Percentiles rank a stretch among this genome's conserved stretches.
phyloP scores from a whole-genome alignment of 345 rosid species.

The Tarenaya hassleriana region DNA sequence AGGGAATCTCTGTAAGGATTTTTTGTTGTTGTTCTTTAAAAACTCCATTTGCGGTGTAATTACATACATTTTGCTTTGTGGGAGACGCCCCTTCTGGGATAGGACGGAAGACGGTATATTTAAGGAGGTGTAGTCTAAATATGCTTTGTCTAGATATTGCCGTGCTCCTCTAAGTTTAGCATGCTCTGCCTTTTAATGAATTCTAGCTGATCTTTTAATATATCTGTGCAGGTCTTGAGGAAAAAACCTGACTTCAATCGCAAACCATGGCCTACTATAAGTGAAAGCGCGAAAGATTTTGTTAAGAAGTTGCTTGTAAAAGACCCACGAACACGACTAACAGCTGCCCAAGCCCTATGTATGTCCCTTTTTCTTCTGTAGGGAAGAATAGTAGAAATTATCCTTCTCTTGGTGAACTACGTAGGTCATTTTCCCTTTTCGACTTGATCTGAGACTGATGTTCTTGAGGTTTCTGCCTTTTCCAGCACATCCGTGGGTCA shows the following conservation, averaged over 20 bases:
- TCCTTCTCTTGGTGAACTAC: too few species aligned
- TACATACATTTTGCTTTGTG: too few species aligned
- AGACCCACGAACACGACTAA: conserved; percentile 83
- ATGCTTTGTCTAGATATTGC: too few species aligned
- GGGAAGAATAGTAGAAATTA: background rate
- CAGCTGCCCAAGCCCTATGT: conserved; percentile 98
- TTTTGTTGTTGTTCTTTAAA: too few species aligned
- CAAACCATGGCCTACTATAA: conserved; percentile 91
- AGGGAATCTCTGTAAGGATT: too few species aligned
- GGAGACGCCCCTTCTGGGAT: conserved; percentile 99
- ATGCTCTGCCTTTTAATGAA: background rate
- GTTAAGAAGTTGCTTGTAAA: conserved; percentile 85
- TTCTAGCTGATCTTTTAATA: conserved; percentile 21
- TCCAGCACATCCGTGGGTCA: conserved; percentile 84
- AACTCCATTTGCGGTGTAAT: conserved; percentile 80
- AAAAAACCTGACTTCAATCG: conserved; percentile 89
- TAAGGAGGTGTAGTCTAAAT: conserved; percentile 41
- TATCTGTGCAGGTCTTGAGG: conserved; percentile 58
- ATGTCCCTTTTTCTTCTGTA: too few species aligned
- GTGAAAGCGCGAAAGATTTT: conserved; percentile 84
- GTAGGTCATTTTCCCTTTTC: background rate
- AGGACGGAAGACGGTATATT: conserved; percentile 98
- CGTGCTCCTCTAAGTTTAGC: too few species aligned
- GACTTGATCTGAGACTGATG: too few species aligned
- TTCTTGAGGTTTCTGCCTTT: background rate